phyloP scores from a whole-genome alignment of 306 rosid species.

The Vachellia collinsii region DNA sequence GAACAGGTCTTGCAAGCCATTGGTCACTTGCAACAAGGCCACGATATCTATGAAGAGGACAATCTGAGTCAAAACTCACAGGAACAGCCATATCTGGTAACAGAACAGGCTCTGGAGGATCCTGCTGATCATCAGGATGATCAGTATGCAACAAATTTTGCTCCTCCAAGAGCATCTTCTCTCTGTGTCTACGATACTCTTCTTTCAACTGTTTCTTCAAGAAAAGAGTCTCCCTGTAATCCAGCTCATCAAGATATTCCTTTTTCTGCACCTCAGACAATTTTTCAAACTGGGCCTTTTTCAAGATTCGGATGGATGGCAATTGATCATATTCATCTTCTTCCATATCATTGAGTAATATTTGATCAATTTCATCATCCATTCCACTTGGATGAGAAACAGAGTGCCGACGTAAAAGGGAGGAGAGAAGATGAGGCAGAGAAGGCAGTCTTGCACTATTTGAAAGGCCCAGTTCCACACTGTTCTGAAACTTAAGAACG shows the following conservation, averaged over 20 bases:
- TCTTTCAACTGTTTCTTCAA: constrained; percentile 89
- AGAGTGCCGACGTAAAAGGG: constrained; percentile 63
- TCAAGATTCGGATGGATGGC: constrained; percentile 78
- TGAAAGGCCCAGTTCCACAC: constrained; percentile 76
- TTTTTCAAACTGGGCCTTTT: constrained; percentile 77
- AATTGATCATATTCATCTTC: constrained; percentile 89
- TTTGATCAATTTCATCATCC: constrained; percentile 61
- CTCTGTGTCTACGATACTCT: constrained; percentile 60
- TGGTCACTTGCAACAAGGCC: constrained; percentile 68
- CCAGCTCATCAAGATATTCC: constrained; percentile 90
- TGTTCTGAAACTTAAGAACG: constrained; percentile 76
- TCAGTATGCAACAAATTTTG: constrained; percentile 39
- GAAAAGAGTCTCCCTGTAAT: constrained; percentile 88
- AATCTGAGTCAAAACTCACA: constrained; percentile 69
- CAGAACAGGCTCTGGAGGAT: constrained; percentile 63
- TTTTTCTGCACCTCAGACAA: constrained; percentile 70
- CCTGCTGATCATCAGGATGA: constrained; percentile 58
- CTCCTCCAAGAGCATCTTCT: constrained; percentile 50
- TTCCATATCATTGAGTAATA: constrained; percentile 55
- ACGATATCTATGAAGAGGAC: constrained; percentile 76
- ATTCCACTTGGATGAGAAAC: constrained; percentile 47
- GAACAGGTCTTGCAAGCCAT: constrained; percentile 90
- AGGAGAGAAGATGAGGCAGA: constrained; percentile 89
- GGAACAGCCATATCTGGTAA: constrained; percentile 92
- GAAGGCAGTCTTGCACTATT: constrained; percentile 67